Evolutionary conservation across 2,329 filamentous ascomycete genomes (phyloP).

Genomic region (Rutstroemia sp.): DNA sequence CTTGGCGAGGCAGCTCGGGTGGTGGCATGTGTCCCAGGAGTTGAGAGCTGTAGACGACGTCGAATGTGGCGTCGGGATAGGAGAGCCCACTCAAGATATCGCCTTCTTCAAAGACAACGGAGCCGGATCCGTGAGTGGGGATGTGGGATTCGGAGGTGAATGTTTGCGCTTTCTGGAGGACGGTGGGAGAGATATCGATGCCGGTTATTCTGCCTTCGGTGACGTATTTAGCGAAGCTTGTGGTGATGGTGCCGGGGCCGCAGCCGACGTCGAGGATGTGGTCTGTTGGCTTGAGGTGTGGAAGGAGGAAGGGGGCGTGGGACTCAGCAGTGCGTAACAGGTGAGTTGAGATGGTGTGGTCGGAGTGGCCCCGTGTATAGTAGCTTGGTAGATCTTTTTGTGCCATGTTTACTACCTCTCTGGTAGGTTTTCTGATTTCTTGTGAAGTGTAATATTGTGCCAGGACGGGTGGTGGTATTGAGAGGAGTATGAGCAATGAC

Average conservation of each 20-base stretch:
- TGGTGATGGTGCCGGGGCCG: conserved; percentile 42
- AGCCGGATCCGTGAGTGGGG: conserved; percentile 11
- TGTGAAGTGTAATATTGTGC: too few relatives aligned
- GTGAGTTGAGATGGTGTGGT: conserved; percentile 13
- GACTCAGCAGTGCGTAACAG: conserved; percentile 11
- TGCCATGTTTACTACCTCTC: conserved; percentile 1
- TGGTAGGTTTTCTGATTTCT: too few relatives aligned
- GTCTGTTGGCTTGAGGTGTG: conserved; percentile 28
- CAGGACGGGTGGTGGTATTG: too few relatives aligned
- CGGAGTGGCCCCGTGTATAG: conserved; percentile 15
- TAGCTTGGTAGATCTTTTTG: conserved; percentile 8
- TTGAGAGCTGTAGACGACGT: conserved; percentile 51
- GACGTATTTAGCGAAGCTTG: conserved; percentile 34
- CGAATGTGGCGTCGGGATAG: conserved; percentile 43
- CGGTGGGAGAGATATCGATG: conserved; percentile 28
- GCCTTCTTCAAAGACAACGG: conserved; percentile 20
- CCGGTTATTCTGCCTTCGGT: conserved; percentile 33
- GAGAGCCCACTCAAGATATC: conserved; percentile 22
- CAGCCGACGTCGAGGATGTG: conserved; percentile 41
- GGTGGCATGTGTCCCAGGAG: conserved; percentile 45
- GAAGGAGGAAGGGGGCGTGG: conserved; percentile 28
- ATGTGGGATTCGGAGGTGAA: conserved; percentile 9
- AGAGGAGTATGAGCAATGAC: too few relatives aligned
- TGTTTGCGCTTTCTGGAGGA: conserved; percentile 11
- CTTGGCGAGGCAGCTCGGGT: conserved; percentile 37